phyloP scores from a whole-genome alignment of 129 eudicot genomes.

The Calendula officinalis region DNA sequence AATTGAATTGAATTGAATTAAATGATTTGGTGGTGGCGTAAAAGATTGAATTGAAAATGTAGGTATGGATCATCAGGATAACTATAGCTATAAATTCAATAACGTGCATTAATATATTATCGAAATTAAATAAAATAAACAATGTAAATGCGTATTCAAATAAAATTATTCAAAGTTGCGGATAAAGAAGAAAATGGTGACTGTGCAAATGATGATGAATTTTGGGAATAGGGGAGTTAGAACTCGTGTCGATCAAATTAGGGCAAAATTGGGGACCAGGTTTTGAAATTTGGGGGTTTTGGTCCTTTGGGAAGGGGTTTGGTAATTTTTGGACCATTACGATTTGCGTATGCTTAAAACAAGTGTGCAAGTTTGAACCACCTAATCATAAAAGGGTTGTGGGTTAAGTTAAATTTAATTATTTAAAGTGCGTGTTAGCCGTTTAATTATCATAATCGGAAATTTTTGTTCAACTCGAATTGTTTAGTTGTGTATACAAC shows the following conservation, averaged over 20 bases:
- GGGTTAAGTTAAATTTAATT: no score
- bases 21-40: not conserved
- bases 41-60: conserved; percentile 17
- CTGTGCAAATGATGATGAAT: conserved; percentile 28
- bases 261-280: conserved; percentile 19
- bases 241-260: not conserved
- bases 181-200: conserved; percentile 28
- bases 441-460: no score
- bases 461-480: no score
- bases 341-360: not conserved
- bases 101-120: conserved; percentile 8
- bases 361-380: not conserved
- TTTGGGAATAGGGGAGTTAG: not conserved
- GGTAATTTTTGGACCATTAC: not conserved
- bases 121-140: not conserved
- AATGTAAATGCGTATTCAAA: conserved; percentile 7
- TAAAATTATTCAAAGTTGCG: conserved; percentile 26
- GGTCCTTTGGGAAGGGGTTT: no score
- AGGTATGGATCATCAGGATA: conserved; percentile 24
- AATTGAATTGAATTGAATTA: conserved; percentile 7
- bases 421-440: no score
- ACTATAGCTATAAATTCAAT: conserved; percentile 18
- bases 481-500: no score
- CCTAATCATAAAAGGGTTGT: not conserved
- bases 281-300: no score